phyloP scores from a whole-genome alignment of 257 asterid genomes.

The Fraxinus americana region DNA sequence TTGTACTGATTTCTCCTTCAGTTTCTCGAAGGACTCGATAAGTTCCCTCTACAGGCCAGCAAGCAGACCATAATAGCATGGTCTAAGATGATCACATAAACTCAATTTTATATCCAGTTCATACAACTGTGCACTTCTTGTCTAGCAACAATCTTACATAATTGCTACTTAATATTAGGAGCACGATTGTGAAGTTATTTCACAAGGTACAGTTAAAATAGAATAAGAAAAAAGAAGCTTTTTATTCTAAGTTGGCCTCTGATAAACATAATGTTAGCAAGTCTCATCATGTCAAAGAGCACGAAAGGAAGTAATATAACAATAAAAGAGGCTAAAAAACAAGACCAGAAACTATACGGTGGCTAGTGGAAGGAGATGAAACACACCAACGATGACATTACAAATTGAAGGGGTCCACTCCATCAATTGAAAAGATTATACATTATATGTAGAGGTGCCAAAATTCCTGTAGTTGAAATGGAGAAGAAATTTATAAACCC shows the following conservation, averaged over 20 bases:
- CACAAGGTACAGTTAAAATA: neutral
- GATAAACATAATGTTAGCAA: neutral
- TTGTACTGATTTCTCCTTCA: neutral
- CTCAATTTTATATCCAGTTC: neutral
- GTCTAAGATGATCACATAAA: neutral
- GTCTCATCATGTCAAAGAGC: neutral
- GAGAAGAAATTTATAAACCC: neutral
- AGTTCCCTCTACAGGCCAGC: neutral
- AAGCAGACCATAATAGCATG: neutral
- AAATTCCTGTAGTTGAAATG: neutral
- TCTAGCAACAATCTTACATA: neutral
- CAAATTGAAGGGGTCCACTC: neutral
- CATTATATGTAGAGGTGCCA: neutral
- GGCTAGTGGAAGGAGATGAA: neutral
- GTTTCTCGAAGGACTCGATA: neutral
- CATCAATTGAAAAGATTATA: neutral
- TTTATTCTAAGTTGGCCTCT: neutral
- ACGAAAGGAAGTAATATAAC: neutral
- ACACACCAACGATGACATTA: neutral
- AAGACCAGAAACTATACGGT: neutral
- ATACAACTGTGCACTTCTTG: neutral
- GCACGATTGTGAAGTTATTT: neutral
- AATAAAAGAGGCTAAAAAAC: neutral
- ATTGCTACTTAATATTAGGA: neutral
- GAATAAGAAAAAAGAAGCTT: neutral